These are phyloP conservation scores for Globisporangium nagaii DNA, from an alignment of 352 stramenopile species.

Conservation along the genomic window DNA sequence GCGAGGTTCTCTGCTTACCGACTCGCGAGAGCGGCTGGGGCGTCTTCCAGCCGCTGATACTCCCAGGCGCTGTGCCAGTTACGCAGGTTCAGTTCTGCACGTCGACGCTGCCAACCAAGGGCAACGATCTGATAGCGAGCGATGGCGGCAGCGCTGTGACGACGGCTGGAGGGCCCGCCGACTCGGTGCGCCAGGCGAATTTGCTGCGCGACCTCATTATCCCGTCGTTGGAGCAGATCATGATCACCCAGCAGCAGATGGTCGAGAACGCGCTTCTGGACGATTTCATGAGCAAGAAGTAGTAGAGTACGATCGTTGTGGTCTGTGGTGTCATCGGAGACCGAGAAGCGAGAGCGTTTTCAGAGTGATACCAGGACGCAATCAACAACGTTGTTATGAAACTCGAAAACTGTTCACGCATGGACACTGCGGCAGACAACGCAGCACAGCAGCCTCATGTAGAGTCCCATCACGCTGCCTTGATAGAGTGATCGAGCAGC, in stretches of 20 bases:
- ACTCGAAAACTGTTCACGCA: too few species aligned
- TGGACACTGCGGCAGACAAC: too few species aligned
- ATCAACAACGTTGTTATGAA: too few species aligned
- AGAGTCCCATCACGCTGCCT: too few species aligned
- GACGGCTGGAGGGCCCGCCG: not conserved
- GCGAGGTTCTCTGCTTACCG: not conserved
- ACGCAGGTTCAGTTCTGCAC: not conserved
- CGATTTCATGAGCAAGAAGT: conserved; percentile 1
- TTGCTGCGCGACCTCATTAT: conserved; percentile 10
- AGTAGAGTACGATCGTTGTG: too few species aligned
- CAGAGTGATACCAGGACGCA: too few species aligned
- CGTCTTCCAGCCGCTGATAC: not conserved
- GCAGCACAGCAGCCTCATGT: too few species aligned
- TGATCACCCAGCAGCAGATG: conserved; percentile 1
- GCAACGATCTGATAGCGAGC: not conserved
- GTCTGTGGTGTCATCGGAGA: too few species aligned
- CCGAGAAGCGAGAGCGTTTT: too few species aligned
- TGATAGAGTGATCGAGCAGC: not conserved
- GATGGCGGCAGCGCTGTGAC: too few species aligned
- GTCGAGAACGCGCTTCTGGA: conserved; percentile 11
- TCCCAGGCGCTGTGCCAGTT: not conserved
- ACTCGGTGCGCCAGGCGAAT: not conserved
- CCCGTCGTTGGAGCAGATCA: conserved; percentile 5
- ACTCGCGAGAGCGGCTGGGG: conserved; percentile 9
- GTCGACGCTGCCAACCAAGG: conserved; percentile 1